Conservation (phyloP, 1,284 basidiomycete species). For the Malassezia caprae region DNA sequence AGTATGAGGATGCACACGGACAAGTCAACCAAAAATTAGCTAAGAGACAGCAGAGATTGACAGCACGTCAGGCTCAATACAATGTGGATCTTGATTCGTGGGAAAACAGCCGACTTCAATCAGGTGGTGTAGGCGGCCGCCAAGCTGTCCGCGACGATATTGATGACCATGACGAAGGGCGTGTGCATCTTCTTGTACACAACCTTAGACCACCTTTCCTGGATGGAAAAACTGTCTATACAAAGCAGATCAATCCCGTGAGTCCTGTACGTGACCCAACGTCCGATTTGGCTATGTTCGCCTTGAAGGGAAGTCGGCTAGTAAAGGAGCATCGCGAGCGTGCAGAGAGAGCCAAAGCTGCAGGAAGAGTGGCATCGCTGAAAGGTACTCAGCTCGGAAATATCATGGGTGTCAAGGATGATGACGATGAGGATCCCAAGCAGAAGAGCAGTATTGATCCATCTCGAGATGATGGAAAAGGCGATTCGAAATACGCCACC, state of each 20-base stretch:
- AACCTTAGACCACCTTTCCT: constrained; percentile 95
- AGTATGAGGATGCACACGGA: constrained; percentile 64
- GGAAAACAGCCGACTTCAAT: constrained; percentile 95
- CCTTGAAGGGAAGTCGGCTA: constrained; percentile 83
- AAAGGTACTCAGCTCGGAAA: constrained; percentile 90
- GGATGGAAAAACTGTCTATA: constrained; percentile 89
- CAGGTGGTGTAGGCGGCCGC: constrained; percentile 75
- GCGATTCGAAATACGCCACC: constrained; percentile 87
- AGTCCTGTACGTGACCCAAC: constrained; percentile 89
- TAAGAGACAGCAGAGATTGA: constrained; percentile 37
- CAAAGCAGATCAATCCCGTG: constrained; percentile 90
- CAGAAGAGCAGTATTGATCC: constrained; percentile 12
- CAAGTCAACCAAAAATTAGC: constrained; percentile 21
- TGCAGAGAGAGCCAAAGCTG: constrained; percentile 64
- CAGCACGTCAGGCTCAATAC: constrained; percentile 44
- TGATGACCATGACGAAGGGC: constrained; percentile 78
- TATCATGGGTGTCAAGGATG: constrained; percentile 91
- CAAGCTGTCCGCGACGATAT: constrained; percentile 72
- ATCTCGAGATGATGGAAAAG: constrained; percentile 65
- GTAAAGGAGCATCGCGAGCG: constrained; percentile 92
- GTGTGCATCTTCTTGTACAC: constrained; percentile 93
- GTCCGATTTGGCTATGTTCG: constrained; percentile 87
- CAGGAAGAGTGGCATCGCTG: constrained; percentile 82
- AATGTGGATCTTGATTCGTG: constrained; percentile 95
- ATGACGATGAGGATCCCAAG: constrained; percentile 55